These are phyloP conservation scores for Salvia sclarea DNA, from an alignment of 305 asterid species.

Conservation along the genomic window DNA sequence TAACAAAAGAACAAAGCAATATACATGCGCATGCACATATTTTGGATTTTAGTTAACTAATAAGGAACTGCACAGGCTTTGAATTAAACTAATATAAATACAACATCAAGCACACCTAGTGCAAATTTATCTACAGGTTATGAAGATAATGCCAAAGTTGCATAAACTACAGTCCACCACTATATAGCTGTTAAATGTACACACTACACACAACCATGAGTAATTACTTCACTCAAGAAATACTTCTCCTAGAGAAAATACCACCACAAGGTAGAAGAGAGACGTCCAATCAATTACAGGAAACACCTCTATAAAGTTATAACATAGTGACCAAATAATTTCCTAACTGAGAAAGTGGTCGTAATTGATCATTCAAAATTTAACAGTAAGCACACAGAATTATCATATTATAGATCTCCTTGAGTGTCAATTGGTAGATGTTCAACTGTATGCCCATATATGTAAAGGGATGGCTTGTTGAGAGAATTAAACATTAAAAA, in stretches of 20 bases:
- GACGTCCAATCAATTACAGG: conserved; percentile 7
- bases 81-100: too few relatives aligned
- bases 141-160: conserved; percentile 4
- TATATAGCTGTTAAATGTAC: neutral
- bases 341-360: conserved; percentile 6
- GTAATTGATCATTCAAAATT: neutral
- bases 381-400: neutral
- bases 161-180: neutral
- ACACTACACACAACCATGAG: neutral
- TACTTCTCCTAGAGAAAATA: neutral
- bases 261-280: conserved; percentile 11
- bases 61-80: too few relatives aligned
- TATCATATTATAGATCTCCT: neutral
- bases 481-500: neutral
- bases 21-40: too few relatives aligned
- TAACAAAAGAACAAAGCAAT: too few relatives aligned
- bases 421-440: neutral
- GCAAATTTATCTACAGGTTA: neutral
- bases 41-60: too few relatives aligned
- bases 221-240: conserved; percentile 12
- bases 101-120: conserved; percentile 2
- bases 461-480: neutral
- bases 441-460: neutral
- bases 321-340: neutral
- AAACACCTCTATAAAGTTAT: neutral